These are phyloP conservation scores for Diospyros kaki DNA, from an alignment of 148 eudicot genomes.

Conservation along the genomic window DNA sequence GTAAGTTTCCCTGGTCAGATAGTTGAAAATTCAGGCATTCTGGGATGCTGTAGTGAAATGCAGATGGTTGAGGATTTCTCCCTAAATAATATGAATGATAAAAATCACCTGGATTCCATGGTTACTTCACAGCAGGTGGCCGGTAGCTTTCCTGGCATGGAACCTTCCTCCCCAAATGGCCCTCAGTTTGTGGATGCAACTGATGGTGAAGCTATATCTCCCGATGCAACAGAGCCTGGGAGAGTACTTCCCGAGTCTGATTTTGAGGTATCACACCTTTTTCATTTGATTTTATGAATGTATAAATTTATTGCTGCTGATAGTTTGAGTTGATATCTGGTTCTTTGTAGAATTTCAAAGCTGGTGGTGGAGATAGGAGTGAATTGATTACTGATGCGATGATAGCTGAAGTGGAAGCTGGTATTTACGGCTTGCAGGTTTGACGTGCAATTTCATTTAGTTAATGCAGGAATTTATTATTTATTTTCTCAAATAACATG, in stretches of 20 bases:
- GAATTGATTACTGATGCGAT: slow-evolving; percentile 61
- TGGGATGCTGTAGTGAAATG: slow-evolving; percentile 23
- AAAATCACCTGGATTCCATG: slow-evolving; percentile 38
- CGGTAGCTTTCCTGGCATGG: slow-evolving; percentile 25
- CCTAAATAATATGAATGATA: slow-evolving; percentile 12
- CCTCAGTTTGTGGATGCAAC: slow-evolving; percentile 27
- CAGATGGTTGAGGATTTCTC: slow-evolving; percentile 14
- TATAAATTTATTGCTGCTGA: background rate
- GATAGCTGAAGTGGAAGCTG: slow-evolving; percentile 95
- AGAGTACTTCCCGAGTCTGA: slow-evolving; percentile 27
- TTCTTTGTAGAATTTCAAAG: slow-evolving; percentile 43
- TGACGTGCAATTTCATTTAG: slow-evolving; percentile 16
- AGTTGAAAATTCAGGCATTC: slow-evolving; percentile 21
- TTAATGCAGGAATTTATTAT: background rate
- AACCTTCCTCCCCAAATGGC: slow-evolving; percentile 21
- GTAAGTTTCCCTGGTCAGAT: slow-evolving; percentile 24
- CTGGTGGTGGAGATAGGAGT: slow-evolving; percentile 32
- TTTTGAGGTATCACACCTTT: slow-evolving; percentile 41
- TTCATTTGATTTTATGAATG: slow-evolving; percentile 14
- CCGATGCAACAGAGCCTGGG: slow-evolving; percentile 33
- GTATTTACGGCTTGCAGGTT: slow-evolving; percentile 84
- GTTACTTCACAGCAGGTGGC: slow-evolving; percentile 29
- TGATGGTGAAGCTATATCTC: slow-evolving; percentile 25
- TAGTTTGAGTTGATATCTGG: slow-evolving; percentile 19
- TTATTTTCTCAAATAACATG: background rate